Conservation (phyloP, 2,329 filamentous ascomycete species). For the Apiospora rasikravindrae region DNA sequence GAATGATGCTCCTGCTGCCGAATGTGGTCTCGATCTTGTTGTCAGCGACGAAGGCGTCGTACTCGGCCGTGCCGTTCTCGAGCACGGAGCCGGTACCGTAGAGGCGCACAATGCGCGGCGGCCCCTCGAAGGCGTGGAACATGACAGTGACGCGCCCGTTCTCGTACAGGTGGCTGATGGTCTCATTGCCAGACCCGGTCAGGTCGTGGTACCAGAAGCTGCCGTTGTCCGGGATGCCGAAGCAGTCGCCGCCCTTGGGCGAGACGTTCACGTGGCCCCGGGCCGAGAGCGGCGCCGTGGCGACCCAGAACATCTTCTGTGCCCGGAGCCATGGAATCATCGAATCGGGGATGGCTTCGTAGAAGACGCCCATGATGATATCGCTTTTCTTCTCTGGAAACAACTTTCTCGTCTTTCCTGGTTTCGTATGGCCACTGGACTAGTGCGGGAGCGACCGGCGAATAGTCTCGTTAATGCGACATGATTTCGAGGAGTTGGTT, state of each 20-base stretch:
- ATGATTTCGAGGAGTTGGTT: background rate
- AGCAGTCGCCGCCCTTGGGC: conserved; percentile 69
- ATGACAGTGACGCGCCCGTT: conserved; percentile 77
- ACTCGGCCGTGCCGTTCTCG: conserved; percentile 39
- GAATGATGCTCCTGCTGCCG: conserved; percentile 43
- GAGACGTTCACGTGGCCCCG: conserved; percentile 74
- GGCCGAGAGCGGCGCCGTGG: conserved; percentile 71
- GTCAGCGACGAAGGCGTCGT: conserved; percentile 41
- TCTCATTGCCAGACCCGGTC: conserved; percentile 78
- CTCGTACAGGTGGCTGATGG: conserved; percentile 76
- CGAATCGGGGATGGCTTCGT: conserved; percentile 37
- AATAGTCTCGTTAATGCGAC: background rate
- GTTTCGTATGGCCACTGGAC: background rate
- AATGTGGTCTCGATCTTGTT: conserved; percentile 36
- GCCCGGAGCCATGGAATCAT: conserved; percentile 67
- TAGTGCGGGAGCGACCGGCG: background rate
- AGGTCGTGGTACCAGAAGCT: conserved; percentile 69
- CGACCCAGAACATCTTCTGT: conserved; percentile 78
- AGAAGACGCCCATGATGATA: conserved; percentile 38
- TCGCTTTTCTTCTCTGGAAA: background rate
- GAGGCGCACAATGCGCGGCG: conserved; percentile 45
- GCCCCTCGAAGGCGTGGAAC: conserved; percentile 59
- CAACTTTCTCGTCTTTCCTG: background rate
- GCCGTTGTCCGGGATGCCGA: conserved; percentile 39
- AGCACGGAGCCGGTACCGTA: conserved; percentile 45